A percentile compares a stretch with the other conserved stretches of the same genome.
Conservation (phyloP, 192 early-diverging fungal species). For the Coemansia sp. region DNA sequence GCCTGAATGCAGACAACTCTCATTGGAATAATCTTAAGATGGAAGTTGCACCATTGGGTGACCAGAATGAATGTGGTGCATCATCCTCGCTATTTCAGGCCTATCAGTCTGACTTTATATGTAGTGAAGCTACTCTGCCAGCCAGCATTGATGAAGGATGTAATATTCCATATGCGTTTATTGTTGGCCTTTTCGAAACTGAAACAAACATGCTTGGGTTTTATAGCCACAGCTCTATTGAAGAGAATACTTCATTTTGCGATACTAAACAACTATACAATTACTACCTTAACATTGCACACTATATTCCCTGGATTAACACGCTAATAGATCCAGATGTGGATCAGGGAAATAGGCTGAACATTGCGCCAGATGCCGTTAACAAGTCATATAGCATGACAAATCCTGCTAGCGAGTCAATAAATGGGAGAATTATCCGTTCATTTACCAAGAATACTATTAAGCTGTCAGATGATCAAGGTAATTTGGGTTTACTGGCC, state of each 20-base stretch:
- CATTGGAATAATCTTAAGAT: constrained; percentile 8
- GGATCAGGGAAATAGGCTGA: neutral
- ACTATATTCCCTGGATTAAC: constrained; percentile 28
- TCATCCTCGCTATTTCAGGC: neutral
- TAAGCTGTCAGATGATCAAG: neutral
- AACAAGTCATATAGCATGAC: neutral
- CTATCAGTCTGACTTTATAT: constrained; percentile 17
- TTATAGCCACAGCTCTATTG: constrained; percentile 23
- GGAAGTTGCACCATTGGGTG: neutral
- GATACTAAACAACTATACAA: neutral
- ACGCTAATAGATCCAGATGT: neutral
- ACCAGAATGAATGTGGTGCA: constrained; percentile 1
- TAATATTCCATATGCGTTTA: constrained; percentile 13
- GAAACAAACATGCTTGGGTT: constrained; percentile 12
- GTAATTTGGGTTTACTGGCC: too few species aligned
- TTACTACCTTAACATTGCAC: constrained; percentile 28
- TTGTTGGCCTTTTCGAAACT: constrained; percentile 5
- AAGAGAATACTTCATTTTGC: constrained; percentile 10
- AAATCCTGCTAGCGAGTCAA: neutral
- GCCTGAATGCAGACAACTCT: neutral
- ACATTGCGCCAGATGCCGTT: neutral
- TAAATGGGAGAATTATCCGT: neutral
- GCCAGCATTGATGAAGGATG: constrained; percentile 10
- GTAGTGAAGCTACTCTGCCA: constrained; percentile 8
- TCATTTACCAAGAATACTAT: neutral